These are phyloP conservation scores for Thecaphora thlaspeos DNA, from an alignment of 1,284 basidiomycete genomes.

Conservation along the genomic window DNA sequence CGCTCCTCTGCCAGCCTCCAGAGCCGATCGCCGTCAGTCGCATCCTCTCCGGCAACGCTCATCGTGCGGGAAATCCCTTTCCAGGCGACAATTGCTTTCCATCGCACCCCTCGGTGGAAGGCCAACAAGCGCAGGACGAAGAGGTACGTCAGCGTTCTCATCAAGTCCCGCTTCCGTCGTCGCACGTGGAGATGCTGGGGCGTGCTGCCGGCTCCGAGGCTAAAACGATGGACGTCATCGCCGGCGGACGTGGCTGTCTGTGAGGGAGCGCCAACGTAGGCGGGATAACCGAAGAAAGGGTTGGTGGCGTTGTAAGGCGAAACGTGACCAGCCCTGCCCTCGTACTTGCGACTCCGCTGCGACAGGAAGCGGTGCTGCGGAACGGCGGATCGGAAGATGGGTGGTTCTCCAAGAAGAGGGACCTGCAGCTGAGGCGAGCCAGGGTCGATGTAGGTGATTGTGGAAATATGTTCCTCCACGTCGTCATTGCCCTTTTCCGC, in stretches of 20 bases:
- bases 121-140: constrained; percentile 52
- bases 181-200: constrained; percentile 36
- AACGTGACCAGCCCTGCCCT: constrained; percentile 42
- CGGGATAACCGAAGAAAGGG: constrained; percentile 81
- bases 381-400: constrained; percentile 15
- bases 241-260: constrained; percentile 1
- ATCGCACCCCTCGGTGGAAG: constrained; percentile 36
- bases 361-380: constrained; percentile 34
- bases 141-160: constrained; percentile 54
- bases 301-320: constrained; percentile 63
- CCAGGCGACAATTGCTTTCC: constrained; percentile 14
- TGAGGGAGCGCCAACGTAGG: constrained; percentile 35
- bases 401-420: constrained; percentile 30
- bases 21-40: constrained; percentile 17
- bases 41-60: constrained; percentile 5
- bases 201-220: constrained; percentile 5
- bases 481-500: constrained; percentile 8
- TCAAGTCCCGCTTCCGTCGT: constrained; percentile 48
- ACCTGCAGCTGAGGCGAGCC: constrained; percentile 36
- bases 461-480: constrained; percentile 8
- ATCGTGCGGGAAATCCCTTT: constrained; percentile 12
- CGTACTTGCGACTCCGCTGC: constrained; percentile 43
- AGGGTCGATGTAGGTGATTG: constrained; percentile 31
- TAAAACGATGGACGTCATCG: constrained; percentile 2
- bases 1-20: constrained; percentile 9